These are phyloP conservation scores for Heracleum sosnowskyi DNA, from an alignment of 129 eudicot species.

Conservation along the genomic window DNA sequence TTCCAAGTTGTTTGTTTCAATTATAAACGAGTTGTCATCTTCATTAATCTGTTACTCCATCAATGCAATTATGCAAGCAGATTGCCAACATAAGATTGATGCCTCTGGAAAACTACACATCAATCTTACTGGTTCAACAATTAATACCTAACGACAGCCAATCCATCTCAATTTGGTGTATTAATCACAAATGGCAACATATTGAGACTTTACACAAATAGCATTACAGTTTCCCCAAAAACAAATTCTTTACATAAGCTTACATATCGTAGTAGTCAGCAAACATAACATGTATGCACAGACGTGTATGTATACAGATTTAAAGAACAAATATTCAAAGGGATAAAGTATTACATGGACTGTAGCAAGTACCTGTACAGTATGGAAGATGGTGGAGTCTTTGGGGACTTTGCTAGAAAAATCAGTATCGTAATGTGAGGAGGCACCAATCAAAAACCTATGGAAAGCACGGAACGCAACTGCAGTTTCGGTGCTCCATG, in stretches of 20 bases:
- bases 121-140: not conserved
- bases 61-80: not conserved
- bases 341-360: not conserved
- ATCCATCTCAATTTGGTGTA: not conserved
- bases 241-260: not conserved
- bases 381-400: conserved; percentile 60
- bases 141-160: not conserved
- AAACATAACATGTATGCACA: not conserved
- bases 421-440: conserved; percentile 50
- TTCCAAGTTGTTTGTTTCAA: not conserved
- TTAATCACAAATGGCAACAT: not conserved
- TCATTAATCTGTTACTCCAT: not conserved
- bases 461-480: conserved; percentile 82
- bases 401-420: conserved; percentile 28
- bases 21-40: not conserved
- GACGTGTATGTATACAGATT: not conserved
- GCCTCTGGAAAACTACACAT: not conserved
- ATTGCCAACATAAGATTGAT: not conserved
- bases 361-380: conserved; percentile 62
- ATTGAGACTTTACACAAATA: not conserved
- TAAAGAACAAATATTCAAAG: not conserved
- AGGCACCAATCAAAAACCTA: conserved; percentile 67
- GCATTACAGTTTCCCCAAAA: not conserved
- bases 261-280: not conserved
- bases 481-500: conserved; percentile 91